Conservation (phyloP, 805 yeast genomes). For the Lachancea sp. region DNA sequence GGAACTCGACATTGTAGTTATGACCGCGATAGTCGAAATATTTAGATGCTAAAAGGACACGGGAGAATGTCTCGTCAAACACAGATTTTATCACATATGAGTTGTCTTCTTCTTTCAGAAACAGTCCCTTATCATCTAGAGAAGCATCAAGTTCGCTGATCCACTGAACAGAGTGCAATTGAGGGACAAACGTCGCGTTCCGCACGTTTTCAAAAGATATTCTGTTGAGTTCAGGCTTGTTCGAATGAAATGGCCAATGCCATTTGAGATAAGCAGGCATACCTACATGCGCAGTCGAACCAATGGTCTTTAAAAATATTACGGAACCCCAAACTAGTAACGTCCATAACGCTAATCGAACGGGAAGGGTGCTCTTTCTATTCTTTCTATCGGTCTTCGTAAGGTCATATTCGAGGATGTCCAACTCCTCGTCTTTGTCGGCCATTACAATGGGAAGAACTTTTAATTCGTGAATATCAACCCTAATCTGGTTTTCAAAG, state of each 20-base stretch:
- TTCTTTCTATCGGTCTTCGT: background rate
- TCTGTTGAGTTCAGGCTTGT: conserved; percentile 21
- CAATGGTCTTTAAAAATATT: conserved; percentile 14
- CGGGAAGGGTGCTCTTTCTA: background rate
- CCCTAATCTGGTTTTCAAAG: no score
- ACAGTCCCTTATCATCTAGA: conserved; percentile 59
- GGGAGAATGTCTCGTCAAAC: conserved; percentile 33
- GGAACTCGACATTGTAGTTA: conserved; percentile 43
- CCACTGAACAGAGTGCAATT: conserved; percentile 61
- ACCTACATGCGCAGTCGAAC: background rate
- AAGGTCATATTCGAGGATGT: background rate
- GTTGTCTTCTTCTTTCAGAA: conserved; percentile 42
- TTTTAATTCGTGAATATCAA: no score
- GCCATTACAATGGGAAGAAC: background rate
- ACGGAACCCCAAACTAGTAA: conserved; percentile 25
- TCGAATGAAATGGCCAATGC: conserved; percentile 7
- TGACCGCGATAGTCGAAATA: conserved; percentile 36
- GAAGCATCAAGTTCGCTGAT: conserved; percentile 45
- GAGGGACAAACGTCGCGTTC: conserved; percentile 51
- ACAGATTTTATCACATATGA: conserved; percentile 52
- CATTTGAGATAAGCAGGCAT: background rate
- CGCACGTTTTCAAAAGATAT: conserved; percentile 43
- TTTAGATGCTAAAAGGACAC: conserved; percentile 45
- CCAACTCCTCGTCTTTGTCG: background rate
- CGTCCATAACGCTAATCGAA: conserved; percentile 1